phyloP scores from a whole-genome alignment of 768 basidiomycete species.

The Galerina marginata region DNA sequence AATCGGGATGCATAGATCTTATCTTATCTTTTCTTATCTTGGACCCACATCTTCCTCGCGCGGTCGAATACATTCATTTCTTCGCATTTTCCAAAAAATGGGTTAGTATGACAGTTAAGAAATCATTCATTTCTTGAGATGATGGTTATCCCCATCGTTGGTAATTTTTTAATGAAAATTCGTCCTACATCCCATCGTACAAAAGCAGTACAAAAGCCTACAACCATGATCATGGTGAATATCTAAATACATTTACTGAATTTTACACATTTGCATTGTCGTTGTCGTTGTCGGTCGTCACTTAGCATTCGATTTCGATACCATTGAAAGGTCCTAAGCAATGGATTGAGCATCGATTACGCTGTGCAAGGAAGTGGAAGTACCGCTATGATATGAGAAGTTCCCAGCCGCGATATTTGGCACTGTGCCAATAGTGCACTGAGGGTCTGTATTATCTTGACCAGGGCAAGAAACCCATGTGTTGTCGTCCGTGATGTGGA shows the following conservation, averaged over 20 bases:
- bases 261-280: neutral
- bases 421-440: slow-evolving; percentile 59
- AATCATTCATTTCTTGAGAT: too few species aligned
- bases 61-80: neutral
- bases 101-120: too few species aligned
- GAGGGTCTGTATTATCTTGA: slow-evolving; percentile 55
- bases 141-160: neutral
- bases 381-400: slow-evolving; percentile 50
- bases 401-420: slow-evolving; percentile 57
- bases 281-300: neutral
- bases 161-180: neutral
- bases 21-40: slow-evolving; percentile 10
- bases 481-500: slow-evolving; percentile 50
- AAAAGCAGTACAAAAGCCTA: too few species aligned
- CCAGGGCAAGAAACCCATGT: slow-evolving; percentile 39
- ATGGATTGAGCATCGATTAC: neutral
- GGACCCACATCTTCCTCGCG: neutral
- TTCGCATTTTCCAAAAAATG: too few species aligned
- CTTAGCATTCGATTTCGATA: slow-evolving; percentile 19
- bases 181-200: neutral
- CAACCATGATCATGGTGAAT: too few species aligned
- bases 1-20: neutral
- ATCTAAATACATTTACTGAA: neutral
- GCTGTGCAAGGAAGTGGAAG: neutral
- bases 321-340: slow-evolving; percentile 22